These are phyloP conservation scores for Beauveria sp. DNA, from an alignment of 2,329 filamentous ascomycete species.

Conservation along the genomic window DNA sequence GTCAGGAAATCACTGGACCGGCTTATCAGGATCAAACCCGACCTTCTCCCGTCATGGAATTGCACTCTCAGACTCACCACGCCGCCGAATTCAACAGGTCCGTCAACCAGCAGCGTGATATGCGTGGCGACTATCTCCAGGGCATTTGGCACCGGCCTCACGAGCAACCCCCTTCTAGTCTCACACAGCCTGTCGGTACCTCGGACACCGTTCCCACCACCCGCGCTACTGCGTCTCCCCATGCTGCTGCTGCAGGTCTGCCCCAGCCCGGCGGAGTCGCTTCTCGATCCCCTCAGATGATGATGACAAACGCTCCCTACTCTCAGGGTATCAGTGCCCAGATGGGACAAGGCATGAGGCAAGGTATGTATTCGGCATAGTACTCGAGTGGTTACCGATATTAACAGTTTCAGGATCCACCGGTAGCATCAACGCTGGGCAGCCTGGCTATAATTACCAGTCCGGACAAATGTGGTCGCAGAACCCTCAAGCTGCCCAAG, in stretches of 20 bases:
- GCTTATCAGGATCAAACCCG: conserved; percentile 84
- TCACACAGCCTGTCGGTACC: conserved; percentile 32
- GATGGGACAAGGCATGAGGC: conserved; percentile 64
- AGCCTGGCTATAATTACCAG: conserved; percentile 56
- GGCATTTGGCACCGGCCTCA: conserved; percentile 77
- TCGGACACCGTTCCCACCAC: conserved; percentile 40
- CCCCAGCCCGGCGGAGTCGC: conserved; percentile 51
- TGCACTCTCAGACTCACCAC: conserved; percentile 79
- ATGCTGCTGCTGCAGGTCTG: conserved; percentile 45
- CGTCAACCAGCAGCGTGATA: conserved; percentile 70
- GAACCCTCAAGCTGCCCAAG: conserved; percentile 42
- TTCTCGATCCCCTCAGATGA: conserved; percentile 57
- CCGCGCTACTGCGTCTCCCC: conserved; percentile 51
- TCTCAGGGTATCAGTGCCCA: conserved; percentile 63
- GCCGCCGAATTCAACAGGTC: conserved; percentile 86
- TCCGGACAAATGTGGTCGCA: conserved; percentile 60
- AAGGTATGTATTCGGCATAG: conserved; percentile 49
- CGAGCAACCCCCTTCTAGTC: conserved; percentile 55
- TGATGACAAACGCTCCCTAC: conserved; percentile 60
- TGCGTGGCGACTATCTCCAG: conserved; percentile 72
- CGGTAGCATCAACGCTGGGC: conserved; percentile 39
- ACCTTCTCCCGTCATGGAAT: conserved; percentile 66
- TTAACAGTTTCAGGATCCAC: conserved; percentile 52
- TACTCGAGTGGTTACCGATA: conserved; percentile 52
- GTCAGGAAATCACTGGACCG: conserved; percentile 82